Base-by-base conservation (phyloP, 1,284 basidiomycete species). In the Moesziomyces sp. region DNA sequence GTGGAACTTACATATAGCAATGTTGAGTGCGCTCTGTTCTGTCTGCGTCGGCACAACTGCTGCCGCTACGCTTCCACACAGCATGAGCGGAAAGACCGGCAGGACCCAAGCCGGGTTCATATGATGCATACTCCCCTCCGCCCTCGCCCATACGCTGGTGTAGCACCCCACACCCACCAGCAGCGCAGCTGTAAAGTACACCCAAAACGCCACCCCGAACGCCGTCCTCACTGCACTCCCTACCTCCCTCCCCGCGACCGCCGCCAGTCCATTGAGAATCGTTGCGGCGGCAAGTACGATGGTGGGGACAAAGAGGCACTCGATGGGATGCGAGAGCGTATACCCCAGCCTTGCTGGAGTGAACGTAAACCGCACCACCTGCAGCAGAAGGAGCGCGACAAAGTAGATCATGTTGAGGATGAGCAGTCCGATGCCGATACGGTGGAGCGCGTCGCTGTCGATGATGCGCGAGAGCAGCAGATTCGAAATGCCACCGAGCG, bases 81-180 rank as follows among this genome's bases (percentile, higher is more conserved):
- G 71, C 74, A 76, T 76, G n/a, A 59, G 56, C 8, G 70, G 74
- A 38, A 76, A 76, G 45, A 74, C 63, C 9, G 74, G 74, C 14
- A 76, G 43, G 5, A 74, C 60, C 64, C 64, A 73, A 3, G 30
- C 69, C 8, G 74, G 70, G 23, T 49, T 65, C 70, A 76, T 68
- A 18, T 65, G 48, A 21, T 59, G 55, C 45, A 73, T n/a, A 11
- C 38, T 57, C 24, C 58, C 58, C 44, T 74, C 58, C 1, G 49
- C 46, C 13, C 51, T 14, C 1, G 30, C 24, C 16, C 56, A 64
- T 1, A 69, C 23, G 18, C 11, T 26, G 11, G 59, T 62, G 14
- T 62, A 68, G 52, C 66, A 69, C 0, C 52, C 52, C 14, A 58
- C 18, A 21, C 56, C 56, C 28, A 63, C 7, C 5, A 56, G 0